Evolutionary conservation across 768 basidiomycete species (phyloP), one percentile per base, ranked within the genome.

Genomic region (Macrolepiota albuminosa): DNA sequence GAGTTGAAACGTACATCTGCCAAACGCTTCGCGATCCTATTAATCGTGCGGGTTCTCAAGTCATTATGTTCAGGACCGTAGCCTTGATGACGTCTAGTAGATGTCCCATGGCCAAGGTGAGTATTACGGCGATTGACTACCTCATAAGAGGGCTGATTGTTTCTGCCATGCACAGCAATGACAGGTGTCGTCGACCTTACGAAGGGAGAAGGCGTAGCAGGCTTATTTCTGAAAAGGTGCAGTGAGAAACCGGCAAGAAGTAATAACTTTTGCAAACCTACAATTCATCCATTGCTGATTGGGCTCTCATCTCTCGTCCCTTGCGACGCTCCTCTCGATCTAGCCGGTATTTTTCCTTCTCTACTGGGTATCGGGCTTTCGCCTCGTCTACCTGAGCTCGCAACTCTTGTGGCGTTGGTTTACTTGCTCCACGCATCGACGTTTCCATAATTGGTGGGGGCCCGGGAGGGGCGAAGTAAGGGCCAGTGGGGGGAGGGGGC

Each of bases 291-390:
- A 46, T 43, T 14, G 48, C 66, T 14, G 57, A 54, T 46, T 61
- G 64, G 39, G 57, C 54, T 58, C 59, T 70, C 11, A 56, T 54
- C 50, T 72, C 73, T 56, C 71, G 72, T 58, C 74, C 76, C 63
- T 72, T 76, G 63, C 69, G 78, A 58, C 76, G 80, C 29, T 75
- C 73, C 51, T 84, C 82, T 55, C 83, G 79, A 55, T 85, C 83
- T 63, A 73, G 73, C 33, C 88, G 81, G 65, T 90, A 89, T 26
- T 75, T 76, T 65, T 89, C 88, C 67, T 92, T 92, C 71, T 85
- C 82, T 1, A 76, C 78, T 71, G 83, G 88, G 70, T 92, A 92
- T 26, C 73, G 72, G 31, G 75, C 76, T 64, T 89, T 92, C 0
- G 89, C 88, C 21, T 75, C 81, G 65, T 90, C 84, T 3, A 91